A percentile compares a stretch with the other conserved stretches of the same genome.
These are phyloP conservation scores for Starmerella scarabaei DNA, from an alignment of 805 yeast species.

Conservation along the genomic window DNA sequence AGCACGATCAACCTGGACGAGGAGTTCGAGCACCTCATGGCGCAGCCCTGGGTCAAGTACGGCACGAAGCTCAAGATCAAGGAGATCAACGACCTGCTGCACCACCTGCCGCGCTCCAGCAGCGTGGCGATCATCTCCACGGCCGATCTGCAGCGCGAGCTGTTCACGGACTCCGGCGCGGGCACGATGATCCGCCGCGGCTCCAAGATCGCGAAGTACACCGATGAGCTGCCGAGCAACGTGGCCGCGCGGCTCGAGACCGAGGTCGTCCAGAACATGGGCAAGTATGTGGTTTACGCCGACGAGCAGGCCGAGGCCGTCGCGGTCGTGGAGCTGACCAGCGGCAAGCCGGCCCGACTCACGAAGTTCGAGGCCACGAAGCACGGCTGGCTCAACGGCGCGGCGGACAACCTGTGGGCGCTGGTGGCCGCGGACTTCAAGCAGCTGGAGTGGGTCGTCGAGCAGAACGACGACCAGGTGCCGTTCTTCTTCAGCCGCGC, in stretches of 20 bases:
- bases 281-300: conserved; percentile 47
- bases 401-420: conserved; percentile 84
- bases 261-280: conserved; percentile 67
- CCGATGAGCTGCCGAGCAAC: conserved; percentile 41
- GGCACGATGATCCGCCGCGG: conserved; percentile 98
- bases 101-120: conserved; percentile 89
- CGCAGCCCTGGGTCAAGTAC: conserved; percentile 95
- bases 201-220: conserved; percentile 59
- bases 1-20: conserved; percentile 88
- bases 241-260: conserved; percentile 64
- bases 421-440: conserved; percentile 63
- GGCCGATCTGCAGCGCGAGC: conserved; percentile 87
- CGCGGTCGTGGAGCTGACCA: conserved; percentile 56
- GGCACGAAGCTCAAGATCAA: conserved; percentile 95
- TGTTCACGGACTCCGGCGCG: conserved; percentile 97
- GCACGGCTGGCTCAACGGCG: conserved; percentile 94
- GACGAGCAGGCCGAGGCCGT: conserved; percentile 94
- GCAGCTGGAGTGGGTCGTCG: conserved; percentile 73
- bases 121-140: conserved; percentile 96
- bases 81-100: conserved; percentile 88
- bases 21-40: conserved; percentile 80
- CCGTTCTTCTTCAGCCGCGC: conserved; percentile 87
- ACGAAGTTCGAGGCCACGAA: conserved; percentile 80
- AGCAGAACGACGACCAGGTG: conserved; percentile 80
- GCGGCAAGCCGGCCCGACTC: conserved; percentile 45